Percentiles rank a stretch among this genome's conserved stretches.
Evolutionary conservation across 2,329 filamentous ascomycete genomes (phyloP).

Genomic region (Claviceps citrina): DNA sequence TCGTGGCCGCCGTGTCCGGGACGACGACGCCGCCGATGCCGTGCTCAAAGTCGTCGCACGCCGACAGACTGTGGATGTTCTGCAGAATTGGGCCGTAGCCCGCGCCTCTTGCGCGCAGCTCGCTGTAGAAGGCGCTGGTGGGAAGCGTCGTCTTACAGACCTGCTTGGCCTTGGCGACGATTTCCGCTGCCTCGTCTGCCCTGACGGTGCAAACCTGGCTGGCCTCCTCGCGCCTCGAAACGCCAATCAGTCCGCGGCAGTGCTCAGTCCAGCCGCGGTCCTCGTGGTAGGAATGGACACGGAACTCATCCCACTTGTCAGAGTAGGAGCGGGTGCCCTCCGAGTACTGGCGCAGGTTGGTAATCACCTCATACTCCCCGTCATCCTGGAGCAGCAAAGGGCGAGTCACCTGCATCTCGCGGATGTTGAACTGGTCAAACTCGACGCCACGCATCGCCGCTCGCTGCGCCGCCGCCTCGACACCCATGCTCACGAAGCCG

Average conservation of each 20-base stretch:
- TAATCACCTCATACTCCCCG: conserved; percentile 14
- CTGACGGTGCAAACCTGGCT: background rate
- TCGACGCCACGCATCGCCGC: conserved; percentile 12
- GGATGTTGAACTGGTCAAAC: conserved; percentile 3
- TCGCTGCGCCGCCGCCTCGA: conserved; percentile 29
- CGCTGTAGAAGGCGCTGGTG: conserved; percentile 9
- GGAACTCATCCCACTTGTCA: conserved; percentile 39
- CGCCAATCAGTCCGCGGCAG: conserved; percentile 36
- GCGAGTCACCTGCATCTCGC: conserved; percentile 3
- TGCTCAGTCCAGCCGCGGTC: conserved; percentile 42
- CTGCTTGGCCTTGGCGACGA: conserved; percentile 10
- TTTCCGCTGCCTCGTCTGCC: background rate
- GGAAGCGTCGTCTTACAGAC: conserved; percentile 8
- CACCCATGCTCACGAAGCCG: conserved; percentile 35
- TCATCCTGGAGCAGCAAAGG: conserved; percentile 4
- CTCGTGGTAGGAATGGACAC: conserved; percentile 37
- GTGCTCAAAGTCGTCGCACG: background rate
- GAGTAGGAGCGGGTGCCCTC: conserved; percentile 19
- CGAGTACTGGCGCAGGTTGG: conserved; percentile 13
- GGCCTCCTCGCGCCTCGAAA: conserved; percentile 9
- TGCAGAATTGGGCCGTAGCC: conserved; percentile 9
- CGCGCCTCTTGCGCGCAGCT: conserved; percentile 13
- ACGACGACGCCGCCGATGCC: conserved; percentile 9
- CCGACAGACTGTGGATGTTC: background rate
- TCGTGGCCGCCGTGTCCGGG: conserved; percentile 26